Percentiles rank a stretch among this genome's conserved stretches.
phyloP scores from a whole-genome alignment of 257 asterid species.

The Gentiana straminea region DNA sequence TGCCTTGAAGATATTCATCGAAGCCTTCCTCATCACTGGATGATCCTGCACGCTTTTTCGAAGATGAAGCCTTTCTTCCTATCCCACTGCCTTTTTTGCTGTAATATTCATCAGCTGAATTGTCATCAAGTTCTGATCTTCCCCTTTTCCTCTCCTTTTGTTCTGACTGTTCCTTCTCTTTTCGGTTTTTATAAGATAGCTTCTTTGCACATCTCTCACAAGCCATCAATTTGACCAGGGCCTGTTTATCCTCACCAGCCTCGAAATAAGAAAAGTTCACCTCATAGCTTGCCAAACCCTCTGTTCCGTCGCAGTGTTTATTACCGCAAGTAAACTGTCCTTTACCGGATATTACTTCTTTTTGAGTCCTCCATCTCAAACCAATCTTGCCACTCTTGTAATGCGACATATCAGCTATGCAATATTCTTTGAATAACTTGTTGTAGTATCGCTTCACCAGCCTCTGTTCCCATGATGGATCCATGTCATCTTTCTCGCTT shows the following conservation, averaged over 20 bases:
- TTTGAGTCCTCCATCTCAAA: constrained; percentile 96
- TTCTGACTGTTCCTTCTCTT: constrained; percentile 52
- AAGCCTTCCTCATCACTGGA: constrained; percentile 57
- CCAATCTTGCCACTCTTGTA: constrained; percentile 99
- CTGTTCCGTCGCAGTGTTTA: constrained; percentile 67
- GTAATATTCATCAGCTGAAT: constrained; percentile 24
- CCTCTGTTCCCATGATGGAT: constrained; percentile 91
- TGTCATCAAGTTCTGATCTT: constrained; percentile 55
- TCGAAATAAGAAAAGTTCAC: constrained; percentile 86
- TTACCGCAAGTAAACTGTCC: constrained; percentile 96
- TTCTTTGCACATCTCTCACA: constrained; percentile 81
- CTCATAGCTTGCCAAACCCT: constrained; percentile 87
- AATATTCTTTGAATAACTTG: constrained; percentile 97
- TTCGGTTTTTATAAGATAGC: constrained; percentile 68
- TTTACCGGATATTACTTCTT: constrained; percentile 97
- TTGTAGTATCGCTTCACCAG: constrained; percentile 94
- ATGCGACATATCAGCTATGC: constrained; percentile 96
- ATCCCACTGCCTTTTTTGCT: constrained; percentile 43
- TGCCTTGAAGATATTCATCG: constrained; percentile 76
- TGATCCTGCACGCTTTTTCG: constrained; percentile 22
- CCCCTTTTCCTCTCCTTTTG: constrained; percentile 58
- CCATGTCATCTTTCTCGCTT: constrained; percentile 84
- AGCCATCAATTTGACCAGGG: constrained; percentile 83
- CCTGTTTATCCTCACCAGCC: constrained; percentile 98
- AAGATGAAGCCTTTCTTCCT: constrained; percentile 40